Evolutionary conservation across 345 rosid species (phyloP).

Genomic region (Geranium rotundifolium): DNA sequence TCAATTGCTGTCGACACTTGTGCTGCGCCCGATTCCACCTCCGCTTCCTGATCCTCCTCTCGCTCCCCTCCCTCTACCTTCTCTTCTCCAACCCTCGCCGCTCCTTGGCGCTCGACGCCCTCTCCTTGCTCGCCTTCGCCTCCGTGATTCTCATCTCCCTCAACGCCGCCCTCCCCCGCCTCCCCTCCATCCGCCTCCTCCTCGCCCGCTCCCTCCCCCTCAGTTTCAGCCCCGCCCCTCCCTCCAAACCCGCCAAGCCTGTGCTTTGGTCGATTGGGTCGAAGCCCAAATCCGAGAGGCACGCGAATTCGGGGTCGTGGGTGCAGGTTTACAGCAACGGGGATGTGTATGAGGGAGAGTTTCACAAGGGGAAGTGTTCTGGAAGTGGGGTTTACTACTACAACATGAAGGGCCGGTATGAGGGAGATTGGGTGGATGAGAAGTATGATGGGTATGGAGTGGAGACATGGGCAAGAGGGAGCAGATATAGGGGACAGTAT

Average conservation of each 20-base stretch:
- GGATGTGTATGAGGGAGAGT: constrained; percentile 83
- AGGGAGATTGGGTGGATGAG: constrained; percentile 80
- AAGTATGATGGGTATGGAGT: constrained; percentile 80
- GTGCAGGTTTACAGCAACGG: constrained; percentile 61
- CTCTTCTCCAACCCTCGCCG: constrained; percentile 24
- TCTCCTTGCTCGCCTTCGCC: constrained; percentile 28
- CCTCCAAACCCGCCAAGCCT: constrained; percentile 28
- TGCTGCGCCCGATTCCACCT: constrained; percentile 44
- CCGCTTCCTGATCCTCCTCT: constrained; percentile 39
- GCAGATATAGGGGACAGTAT: constrained; percentile 71
- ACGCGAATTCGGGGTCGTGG: constrained; percentile 49
- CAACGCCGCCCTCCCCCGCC: constrained; percentile 48
- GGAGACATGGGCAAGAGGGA: constrained; percentile 84
- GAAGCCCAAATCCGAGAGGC: constrained; percentile 41
- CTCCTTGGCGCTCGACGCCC: constrained; percentile 23
- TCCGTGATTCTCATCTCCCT: constrained; percentile 31
- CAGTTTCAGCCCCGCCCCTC: constrained; percentile 25
- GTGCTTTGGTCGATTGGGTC: constrained; percentile 86
- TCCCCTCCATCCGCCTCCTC: constrained; percentile 44
- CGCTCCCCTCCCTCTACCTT: constrained; percentile 36
- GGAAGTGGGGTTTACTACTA: constrained; percentile 82
- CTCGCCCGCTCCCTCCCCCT: constrained; percentile 48
- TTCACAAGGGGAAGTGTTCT: constrained; percentile 60
- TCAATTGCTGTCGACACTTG: constrained; percentile 28
- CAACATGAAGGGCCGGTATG: constrained; percentile 59